Conservation (phyloP, 2,329 filamentous ascomycete genomes). For the Orbilia blumenaviensis region DNA sequence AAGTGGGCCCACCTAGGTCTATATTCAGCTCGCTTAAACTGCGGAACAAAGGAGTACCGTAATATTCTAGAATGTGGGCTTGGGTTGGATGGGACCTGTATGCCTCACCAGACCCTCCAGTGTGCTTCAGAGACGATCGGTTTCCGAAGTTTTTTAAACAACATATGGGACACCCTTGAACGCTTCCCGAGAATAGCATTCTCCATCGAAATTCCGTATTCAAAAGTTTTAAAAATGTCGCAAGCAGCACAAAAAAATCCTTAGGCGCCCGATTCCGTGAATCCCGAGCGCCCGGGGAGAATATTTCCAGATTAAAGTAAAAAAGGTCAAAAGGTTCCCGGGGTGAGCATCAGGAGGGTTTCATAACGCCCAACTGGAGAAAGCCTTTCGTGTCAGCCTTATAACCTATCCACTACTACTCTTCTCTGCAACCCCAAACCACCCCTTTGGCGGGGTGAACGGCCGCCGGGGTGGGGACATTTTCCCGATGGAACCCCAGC, state of each 20-base stretch:
- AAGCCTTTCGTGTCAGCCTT: slow-evolving; percentile 53
- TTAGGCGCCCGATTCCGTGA: not conserved
- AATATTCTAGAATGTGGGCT: slow-evolving; percentile 6
- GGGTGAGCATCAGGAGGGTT: slow-evolving; percentile 50
- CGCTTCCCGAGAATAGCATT: not conserved
- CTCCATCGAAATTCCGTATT: not conserved
- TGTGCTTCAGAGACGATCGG: not conserved
- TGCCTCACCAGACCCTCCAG: slow-evolving; percentile 7
- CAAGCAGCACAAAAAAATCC: not conserved
- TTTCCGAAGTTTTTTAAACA: not conserved
- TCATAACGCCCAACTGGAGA: slow-evolving; percentile 26
- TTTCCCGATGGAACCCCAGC: slow-evolving; percentile 20
- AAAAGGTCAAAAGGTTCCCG: not conserved
- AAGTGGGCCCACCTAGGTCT: too few relatives aligned
- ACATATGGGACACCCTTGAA: not conserved
- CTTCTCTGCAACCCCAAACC: slow-evolving; percentile 45
- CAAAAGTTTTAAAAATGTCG: not conserved
- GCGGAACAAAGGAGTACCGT: slow-evolving; percentile 12
- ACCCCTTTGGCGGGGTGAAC: slow-evolving; percentile 23
- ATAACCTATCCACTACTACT: slow-evolving; percentile 28
- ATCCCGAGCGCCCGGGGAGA: slow-evolving; percentile 10
- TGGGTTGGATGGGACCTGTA: not conserved
- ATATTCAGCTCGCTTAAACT: slow-evolving; percentile 13
- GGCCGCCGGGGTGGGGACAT: slow-evolving; percentile 6
- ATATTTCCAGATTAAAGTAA: slow-evolving; percentile 23